Base-by-base conservation (phyloP, 208 protist species). In the Crithidia acanthocephali region DNA sequence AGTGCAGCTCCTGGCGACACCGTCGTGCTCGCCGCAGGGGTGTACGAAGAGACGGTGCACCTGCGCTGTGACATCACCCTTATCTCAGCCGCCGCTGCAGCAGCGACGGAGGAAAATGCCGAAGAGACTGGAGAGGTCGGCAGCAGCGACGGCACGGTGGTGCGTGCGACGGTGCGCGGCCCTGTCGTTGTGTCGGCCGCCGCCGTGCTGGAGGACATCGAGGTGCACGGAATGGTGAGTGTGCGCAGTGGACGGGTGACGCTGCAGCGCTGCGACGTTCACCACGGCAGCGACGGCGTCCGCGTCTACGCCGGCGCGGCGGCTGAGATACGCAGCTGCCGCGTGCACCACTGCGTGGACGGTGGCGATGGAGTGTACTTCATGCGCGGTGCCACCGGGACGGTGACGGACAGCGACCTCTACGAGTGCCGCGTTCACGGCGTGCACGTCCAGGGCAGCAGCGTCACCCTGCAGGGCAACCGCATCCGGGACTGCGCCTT, bases 301-400 rank as follows among this genome's bases (percentile, higher is more conserved):
- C 88, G 90, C 33, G 88, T 93, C 27, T 76, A 84, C 20, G 48
- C 72, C n/a, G 79, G 67, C 0, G 61, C 74, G 20, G 79, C 83
- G 35, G 65, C 84, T 3, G 89, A 82, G 1, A 57, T 97, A 25
- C 58, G 67, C n/a, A 69, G 68, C 61, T 86, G 82, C 40, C 79
- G 81, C 28, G 78, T 97, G 13, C 88, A 95, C 69, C 83, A 95
- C 79, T 88, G 83, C 76, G 69, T 63, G 45, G 75, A 66, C 15
- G 86, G 90, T 9, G 92, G 92, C 20, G 83, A 92, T 63, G 90
- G 92, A 2, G 80, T 97, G 37, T 95, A 95, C 78, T 86, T 95
- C 47, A 84, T 83, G 69, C 59, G 74, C 18, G 85, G 79, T n/a
- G 84, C 85, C 8, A 68, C 70, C 1, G 92, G 86, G 10, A 75